Evolutionary conservation across 306 rosid genomes (phyloP), one percentile per base, ranked within the genome.

Genomic region (Glycine tomentella): DNA sequence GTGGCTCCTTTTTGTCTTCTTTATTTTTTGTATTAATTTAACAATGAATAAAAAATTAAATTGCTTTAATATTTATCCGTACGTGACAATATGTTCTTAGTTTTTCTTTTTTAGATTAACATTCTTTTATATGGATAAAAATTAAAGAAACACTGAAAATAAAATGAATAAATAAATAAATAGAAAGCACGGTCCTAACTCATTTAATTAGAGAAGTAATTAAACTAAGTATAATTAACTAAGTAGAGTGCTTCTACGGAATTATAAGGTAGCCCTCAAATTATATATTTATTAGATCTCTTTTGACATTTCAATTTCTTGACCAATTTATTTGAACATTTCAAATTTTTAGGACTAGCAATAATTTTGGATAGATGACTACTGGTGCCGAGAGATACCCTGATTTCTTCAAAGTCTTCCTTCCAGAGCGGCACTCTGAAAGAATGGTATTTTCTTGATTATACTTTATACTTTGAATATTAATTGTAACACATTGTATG

Each of bases 401-500:
- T n/a, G 63, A 76, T 14, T 86, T 82, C 62, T 82, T 82, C 82
- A 86, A 79, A 82, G 82, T 69, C 51, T 86, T 74, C 67, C 46
- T 69, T 45, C 45, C 12, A 3, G 13, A 62, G 2, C 14, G 2
- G 1, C 34, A 34, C 63, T 69, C 40, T 1, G 48, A 82, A 34
- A 82, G 81, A 82, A 31, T 86, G 86, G 88, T 82, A 74, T 14
- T 33, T 58, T 72, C 74, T 77, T 68, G 15, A 57, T 56, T 17
- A 31, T 66, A 6, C 50, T 31, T 76, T 36, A 46, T 69, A 3
- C 7, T 69, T 70, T 31, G 53, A 51, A 25, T 66, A 20, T 66
- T 81, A 25, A 25, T 25, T 25, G 53, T 13, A 13, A 67, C 33
- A 66, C 44, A 73, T 20, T 20, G 20, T 4, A 31, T 65, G 52